Base-by-base conservation (phyloP, 805 yeast species). In the Candida krabiensis region DNA sequence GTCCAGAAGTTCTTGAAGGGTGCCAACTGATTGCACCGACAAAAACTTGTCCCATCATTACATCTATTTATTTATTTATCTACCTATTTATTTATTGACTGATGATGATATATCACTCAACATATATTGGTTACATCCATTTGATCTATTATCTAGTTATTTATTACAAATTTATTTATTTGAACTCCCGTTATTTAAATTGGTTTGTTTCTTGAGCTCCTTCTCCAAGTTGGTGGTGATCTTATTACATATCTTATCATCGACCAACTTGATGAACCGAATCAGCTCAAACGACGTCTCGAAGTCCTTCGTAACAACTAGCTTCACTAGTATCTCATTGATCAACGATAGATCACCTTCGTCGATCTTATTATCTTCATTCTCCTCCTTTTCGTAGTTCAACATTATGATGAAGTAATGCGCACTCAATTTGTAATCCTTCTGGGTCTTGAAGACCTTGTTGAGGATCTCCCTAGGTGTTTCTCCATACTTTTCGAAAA, bases 1-100 rank as follows among this genome's bases (percentile, higher is more conserved):
- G 77, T 86, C 35, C 79, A 78, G 64, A 82, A 80, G 62, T 86
- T 86, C 72, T 70, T 83, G 54, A 80, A 79, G 59, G 86, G 86
- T 33, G 71, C 75, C 26, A 45, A 54, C 29, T 63, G 41, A 33
- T 7, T 3, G 15, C 4, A 15, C 9, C 19, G 14, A 9, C 18
- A 21, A 58, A 17, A 69, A 43, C 40, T 67, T 68, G 30, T 56
- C 49, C 45, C 70, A 63, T 25, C 66, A 47, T 21, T 55, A 16
- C 47, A 47, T 14, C 50, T 58, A 30, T 53, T 51, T 13, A 69
- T 43, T 50, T 1, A 36, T 33, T 23, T 35, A 36, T 35, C 34
- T 38, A 35, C 37, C 34, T 27, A 35, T 37, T 12, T 33, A 24
- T 24, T 23, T 30, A 33, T 15, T 19, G n/a, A 16, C 16, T 32